These are phyloP conservation scores for Nemania serpens DNA, from an alignment of 2,329 filamentous ascomycete genomes.

Conservation along the genomic window DNA sequence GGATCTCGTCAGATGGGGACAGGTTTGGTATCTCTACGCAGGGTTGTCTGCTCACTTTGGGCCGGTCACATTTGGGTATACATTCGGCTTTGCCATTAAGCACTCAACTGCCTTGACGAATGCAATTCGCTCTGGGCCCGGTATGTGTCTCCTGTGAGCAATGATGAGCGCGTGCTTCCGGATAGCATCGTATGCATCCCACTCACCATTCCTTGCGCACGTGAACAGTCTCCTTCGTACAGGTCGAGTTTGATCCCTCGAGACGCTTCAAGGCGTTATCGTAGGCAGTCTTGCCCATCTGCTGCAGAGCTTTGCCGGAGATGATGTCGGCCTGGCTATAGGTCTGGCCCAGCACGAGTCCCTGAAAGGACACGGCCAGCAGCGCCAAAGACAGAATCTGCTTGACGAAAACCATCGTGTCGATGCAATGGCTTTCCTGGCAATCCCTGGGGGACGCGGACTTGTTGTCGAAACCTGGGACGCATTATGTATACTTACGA, in stretches of 20 bases:
- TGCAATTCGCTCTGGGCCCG: conserved; percentile 34
- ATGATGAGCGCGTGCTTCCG: background rate
- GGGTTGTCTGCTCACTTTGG: conserved; percentile 29
- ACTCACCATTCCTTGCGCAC: conserved; percentile 41
- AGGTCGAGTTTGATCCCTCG: conserved; percentile 26
- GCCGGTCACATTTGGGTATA: conserved; percentile 38
- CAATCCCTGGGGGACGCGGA: background rate
- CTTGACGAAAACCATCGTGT: conserved; percentile 33
- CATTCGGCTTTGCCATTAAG: conserved; percentile 35
- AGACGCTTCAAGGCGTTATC: conserved; percentile 35
- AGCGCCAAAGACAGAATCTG: conserved; percentile 29
- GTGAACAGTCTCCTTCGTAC: conserved; percentile 39
- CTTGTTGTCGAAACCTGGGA: background rate
- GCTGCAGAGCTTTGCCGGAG: conserved; percentile 36
- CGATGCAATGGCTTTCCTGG: background rate
- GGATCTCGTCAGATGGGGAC: background rate
- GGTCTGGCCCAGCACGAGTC: conserved; percentile 31
- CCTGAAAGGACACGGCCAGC: conserved; percentile 33
- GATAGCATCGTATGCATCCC: too few relatives aligned
- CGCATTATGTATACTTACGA: conserved; percentile 4
- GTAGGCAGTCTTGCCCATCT: conserved; percentile 34
- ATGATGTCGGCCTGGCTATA: conserved; percentile 37
- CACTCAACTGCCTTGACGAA: conserved; percentile 39
- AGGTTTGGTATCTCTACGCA: too few relatives aligned
- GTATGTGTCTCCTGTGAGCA: conserved; percentile 35